Base-by-base conservation (phyloP, 768 basidiomycete species). In the Tricholoma saponaceum region DNA sequence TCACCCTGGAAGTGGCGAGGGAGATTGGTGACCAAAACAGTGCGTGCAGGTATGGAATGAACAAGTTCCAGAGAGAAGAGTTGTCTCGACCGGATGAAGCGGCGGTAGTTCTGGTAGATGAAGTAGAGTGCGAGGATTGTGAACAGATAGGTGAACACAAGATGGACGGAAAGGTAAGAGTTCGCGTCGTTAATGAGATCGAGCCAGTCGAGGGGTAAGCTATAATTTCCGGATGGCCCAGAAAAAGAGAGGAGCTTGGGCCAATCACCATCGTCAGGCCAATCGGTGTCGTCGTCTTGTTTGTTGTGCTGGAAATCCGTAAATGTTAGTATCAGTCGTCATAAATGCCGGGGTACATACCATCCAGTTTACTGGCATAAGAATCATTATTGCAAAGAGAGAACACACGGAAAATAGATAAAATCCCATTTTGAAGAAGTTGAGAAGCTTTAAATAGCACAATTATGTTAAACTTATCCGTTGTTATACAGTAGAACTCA, bases 381-480 rank as follows among this genome's bases (percentile, higher is more conserved):
- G 81, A n/a, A 95, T 85, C 5, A 83, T 70, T 7, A 87, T 72
- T 0, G 95, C 94, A 57, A 93, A 87, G 49, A 92, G 66, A 0
- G 94, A 92, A 70, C 91, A 92, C 14, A 89, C 74, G 0, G 90
- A 86, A 73, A 99, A 99, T 25, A 98, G 78, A 66, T 90, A 86
- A 72, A 98, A 98, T 0, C 90, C 86, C 81, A 89, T 97, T 70
- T 96, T 95, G 80, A 93, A 90, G 74, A 99, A 98, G 62, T 88
- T 92, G 43, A 99, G 81, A 1, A 98, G 81, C 93, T 97, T 67
- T 28, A 41, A 33, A 25, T 8, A 10, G 28, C 8, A 30, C 2
- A 14, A 23, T 50, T 2, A 50, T 32, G 47, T 51, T 8, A 52
- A 18, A 43, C 18, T 7, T 14, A 56, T 26, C 39, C 9, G 10